Percentiles rank a stretch among this genome's conserved stretches.
These are phyloP conservation scores for Santalum album DNA, from an alignment of 164 flowering plant genomes.

Conservation along the genomic window DNA sequence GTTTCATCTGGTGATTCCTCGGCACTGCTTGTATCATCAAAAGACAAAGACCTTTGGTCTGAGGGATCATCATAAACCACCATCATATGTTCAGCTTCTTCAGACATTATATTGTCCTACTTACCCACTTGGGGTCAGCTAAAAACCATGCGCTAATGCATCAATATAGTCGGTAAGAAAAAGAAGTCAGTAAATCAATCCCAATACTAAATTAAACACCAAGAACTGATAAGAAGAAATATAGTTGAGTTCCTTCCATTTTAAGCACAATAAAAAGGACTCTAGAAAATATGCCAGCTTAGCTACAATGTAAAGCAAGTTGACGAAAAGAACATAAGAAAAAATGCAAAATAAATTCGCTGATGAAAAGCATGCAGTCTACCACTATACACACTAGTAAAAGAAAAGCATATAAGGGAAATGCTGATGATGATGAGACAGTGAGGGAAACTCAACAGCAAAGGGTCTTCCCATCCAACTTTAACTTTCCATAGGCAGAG, in stretches of 20 bases:
- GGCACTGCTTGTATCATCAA: conserved; percentile 76
- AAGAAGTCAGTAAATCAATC: not conserved
- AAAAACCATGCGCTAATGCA: conserved; percentile 1
- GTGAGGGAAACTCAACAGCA: no score
- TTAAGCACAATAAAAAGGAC: not conserved
- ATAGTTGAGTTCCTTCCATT: not conserved
- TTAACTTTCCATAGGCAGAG: no score
- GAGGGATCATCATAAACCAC: conserved; percentile 68
- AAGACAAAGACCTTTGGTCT: conserved; percentile 73
- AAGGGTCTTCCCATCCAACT: no score
- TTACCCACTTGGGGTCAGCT: conserved; percentile 4
- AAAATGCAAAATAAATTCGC: no score
- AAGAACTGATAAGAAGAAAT: not conserved
- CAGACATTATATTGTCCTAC: conserved; percentile 38
- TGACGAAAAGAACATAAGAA: no score
- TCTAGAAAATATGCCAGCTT: no score
- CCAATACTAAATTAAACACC: not conserved
- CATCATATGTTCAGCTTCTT: conserved; percentile 49
- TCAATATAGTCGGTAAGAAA: no score
- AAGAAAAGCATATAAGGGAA: no score
- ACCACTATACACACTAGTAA: no score
- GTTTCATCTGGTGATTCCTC: conserved; percentile 78
- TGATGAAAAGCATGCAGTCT: no score
- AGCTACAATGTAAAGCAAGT: no score
- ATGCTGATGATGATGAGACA: no score